Evolutionary conservation across 2,329 filamentous ascomycete species (phyloP).

Genomic region (Tympanopsis confertula): DNA sequence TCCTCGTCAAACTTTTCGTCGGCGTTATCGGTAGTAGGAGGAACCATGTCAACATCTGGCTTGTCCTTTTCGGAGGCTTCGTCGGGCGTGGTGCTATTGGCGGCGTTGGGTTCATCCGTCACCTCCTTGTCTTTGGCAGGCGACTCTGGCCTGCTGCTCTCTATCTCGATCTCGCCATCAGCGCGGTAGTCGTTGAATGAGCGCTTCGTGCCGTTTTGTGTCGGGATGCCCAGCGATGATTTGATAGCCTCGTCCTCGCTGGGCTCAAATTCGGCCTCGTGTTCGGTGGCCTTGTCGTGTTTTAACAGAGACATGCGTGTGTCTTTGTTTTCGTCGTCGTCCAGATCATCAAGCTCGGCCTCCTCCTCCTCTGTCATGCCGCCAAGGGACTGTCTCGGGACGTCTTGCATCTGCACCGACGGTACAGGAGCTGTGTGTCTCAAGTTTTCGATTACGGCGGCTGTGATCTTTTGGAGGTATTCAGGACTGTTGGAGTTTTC

Average conservation of each 20-base stretch:
- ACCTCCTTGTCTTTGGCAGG: no score
- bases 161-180: no score
- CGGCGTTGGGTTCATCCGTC: no score
- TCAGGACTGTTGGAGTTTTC: conserved; percentile 81
- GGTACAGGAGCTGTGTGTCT: conserved; percentile 76
- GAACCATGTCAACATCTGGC: no score
- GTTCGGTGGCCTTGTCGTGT: conserved; percentile 68
- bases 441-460: conserved; percentile 74
- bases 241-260: conserved; percentile 87
- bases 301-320: conserved; percentile 68
- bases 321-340: conserved; percentile 80
- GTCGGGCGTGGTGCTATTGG: no score
- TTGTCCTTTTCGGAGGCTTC: no score
- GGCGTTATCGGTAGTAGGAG: no score
- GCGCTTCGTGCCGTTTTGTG: no score
- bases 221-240: no score
- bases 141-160: no score
- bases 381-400: conserved; percentile 49
- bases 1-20: no score
- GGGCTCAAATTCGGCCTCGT: conserved; percentile 72
- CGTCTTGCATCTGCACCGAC: conserved; percentile 81
- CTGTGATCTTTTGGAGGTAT: conserved; percentile 72
- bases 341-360: conserved; percentile 54
- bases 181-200: no score
- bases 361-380: conserved; percentile 58